Evolutionary conservation across 768 basidiomycete species (phyloP), one percentile per base, ranked within the genome.

Genomic region (Lentinus tigrinus): DNA sequence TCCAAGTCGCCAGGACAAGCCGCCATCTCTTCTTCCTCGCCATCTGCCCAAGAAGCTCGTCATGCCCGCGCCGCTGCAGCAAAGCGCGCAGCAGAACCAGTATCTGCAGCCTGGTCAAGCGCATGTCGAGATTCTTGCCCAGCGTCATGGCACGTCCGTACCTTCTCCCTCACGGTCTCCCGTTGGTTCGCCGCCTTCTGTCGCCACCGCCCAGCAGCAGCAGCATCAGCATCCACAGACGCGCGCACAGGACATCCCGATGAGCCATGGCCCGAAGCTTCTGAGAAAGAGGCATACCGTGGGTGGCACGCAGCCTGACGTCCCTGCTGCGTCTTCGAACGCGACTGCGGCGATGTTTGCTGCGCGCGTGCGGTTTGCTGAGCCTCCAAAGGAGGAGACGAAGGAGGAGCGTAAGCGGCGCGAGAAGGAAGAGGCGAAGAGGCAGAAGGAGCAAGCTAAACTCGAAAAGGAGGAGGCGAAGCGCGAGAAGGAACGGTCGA

Each of bases 31-130:
- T 19, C 51, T 56, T 14, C 69, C 72, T 23, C 62, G 64, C 4
- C 73, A 85, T 69, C 65, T 85, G 42, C 89, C 89, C 3, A 87
- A 81, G 68, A 81, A 76, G 47, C 81, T 91, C 26, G 83, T 90
- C 42, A 91, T 91, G 89, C 89, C 89, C 46, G 72, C 85, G 3
- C 89, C 85, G 16, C 77, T 91, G 38, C 83, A 84, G 65, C 71
- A 61, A 26, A 48, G 36, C 54, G 64, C 56, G 36, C 52, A 50
- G 11, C 59, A 38, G 37, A 57, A 56, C 24, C 47, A 48, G 42
- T 46, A 40, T 36, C 4, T 19, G 21, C 53, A 50, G 27, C 16
- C 52, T 10, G 42, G 46, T 36, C 44, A 36, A 10, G 60, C 60
- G 43, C 60, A 56, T 39, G 28, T 57, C 34, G 60, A 61, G 36